Evolutionary conservation across 164 flowering plant species (phyloP).

Genomic region (Santalum album): DNA sequence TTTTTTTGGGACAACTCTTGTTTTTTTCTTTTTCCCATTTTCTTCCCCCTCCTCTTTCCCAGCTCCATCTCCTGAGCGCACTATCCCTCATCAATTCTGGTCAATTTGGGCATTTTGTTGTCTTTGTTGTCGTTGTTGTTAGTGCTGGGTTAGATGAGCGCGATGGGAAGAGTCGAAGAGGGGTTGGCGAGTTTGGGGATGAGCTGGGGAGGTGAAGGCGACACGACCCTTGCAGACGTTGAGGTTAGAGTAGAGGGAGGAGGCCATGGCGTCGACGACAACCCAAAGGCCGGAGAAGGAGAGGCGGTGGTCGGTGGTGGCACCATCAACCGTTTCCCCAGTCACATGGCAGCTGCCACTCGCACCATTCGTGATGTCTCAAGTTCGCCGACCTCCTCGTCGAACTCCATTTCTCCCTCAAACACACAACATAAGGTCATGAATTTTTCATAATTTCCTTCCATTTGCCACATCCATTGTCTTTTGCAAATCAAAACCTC

Average conservation of each 20-base stretch:
- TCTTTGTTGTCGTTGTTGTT: too few relatives aligned
- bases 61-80: too few relatives aligned
- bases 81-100: too few relatives aligned
- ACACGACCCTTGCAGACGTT: constrained; percentile 75
- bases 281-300: constrained; percentile 58
- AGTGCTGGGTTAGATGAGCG: constrained; percentile 31
- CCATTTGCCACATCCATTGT: constrained; percentile 24
- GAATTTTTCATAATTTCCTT: not conserved
- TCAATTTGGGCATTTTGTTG: too few relatives aligned
- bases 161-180: constrained; percentile 35
- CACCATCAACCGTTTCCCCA: constrained; percentile 86
- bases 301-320: constrained; percentile 62
- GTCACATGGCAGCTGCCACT: constrained; percentile 95
- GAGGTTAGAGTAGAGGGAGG: constrained; percentile 34
- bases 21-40: too few relatives aligned
- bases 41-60: too few relatives aligned
- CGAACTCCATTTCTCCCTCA: constrained; percentile 39
- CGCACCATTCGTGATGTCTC: constrained; percentile 86
- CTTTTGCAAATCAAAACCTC: constrained; percentile 71
- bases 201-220: constrained; percentile 49
- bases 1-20: too few relatives aligned
- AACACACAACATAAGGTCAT: not conserved
- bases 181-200: constrained; percentile 55
- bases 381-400: constrained; percentile 85
- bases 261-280: constrained; percentile 55